These are phyloP conservation scores for Zopfia rhizophila DNA, from an alignment of 2,329 filamentous ascomycete genomes.

Conservation along the genomic window DNA sequence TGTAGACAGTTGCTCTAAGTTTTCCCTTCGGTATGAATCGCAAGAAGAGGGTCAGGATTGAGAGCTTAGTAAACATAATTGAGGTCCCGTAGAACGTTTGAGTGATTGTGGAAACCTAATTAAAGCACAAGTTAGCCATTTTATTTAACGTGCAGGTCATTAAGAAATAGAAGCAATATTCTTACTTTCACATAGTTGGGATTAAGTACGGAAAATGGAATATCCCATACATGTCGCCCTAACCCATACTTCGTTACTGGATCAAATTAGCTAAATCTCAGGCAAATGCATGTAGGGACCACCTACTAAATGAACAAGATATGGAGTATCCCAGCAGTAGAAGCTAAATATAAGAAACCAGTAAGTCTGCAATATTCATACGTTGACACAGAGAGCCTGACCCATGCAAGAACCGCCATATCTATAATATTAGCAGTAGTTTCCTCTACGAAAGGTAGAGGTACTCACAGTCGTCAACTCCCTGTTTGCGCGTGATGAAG, in stretches of 20 bases:
- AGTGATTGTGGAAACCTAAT: constrained; percentile 1
- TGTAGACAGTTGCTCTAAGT: constrained; percentile 2
- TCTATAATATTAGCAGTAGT: constrained; percentile 7
- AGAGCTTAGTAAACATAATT: constrained; percentile 9
- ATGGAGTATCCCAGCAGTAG: constrained; percentile 3
- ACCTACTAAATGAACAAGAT: constrained; percentile 2
- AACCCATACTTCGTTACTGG: constrained; percentile 4
- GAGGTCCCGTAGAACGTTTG: constrained; percentile 4
- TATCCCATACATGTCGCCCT: constrained; percentile 6
- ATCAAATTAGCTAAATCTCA: constrained; percentile 5
- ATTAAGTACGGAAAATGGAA: constrained; percentile 7
- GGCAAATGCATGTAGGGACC: constrained; percentile 1
- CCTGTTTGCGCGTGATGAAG: constrained; percentile 4
- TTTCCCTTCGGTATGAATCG: constrained; percentile 2
- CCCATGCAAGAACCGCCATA: constrained; percentile 5
- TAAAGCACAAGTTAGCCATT: constrained; percentile 4
- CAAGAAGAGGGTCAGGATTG: constrained; percentile 5
- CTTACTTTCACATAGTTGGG: constrained; percentile 8
- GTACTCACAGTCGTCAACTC: constrained; percentile 7
- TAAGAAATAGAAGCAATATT: background rate
- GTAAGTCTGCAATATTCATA: no score
- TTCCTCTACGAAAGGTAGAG: background rate
- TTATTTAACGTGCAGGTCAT: constrained; percentile 3
- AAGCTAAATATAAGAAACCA: constrained; percentile 5
- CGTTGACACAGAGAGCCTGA: constrained; percentile 2